Evolutionary conservation across 2,329 filamentous ascomycete genomes (phyloP).

Genomic region (Xylaria sp.): DNA sequence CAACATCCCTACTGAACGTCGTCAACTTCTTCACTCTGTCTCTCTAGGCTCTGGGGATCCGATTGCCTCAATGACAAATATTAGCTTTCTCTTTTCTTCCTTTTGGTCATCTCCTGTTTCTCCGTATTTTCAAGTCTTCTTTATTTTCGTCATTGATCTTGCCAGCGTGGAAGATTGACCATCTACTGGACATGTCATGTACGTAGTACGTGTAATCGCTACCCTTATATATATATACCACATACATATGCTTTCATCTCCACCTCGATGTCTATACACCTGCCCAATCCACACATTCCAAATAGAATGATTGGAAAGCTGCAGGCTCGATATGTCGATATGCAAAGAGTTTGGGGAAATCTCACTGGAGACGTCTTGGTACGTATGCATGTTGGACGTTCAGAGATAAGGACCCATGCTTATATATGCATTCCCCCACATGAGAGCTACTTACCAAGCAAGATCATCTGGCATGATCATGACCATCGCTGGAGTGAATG

Average conservation of each 20-base stretch:
- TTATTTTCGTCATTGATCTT: too few relatives aligned
- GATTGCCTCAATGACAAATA: too few relatives aligned
- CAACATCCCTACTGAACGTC: neutral
- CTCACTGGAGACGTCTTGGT: constrained; percentile 4
- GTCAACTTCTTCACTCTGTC: neutral
- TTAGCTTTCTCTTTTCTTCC: too few relatives aligned
- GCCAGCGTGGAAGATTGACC: too few relatives aligned
- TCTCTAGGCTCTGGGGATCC: too few relatives aligned
- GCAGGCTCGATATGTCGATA: neutral
- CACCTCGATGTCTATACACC: constrained; percentile 20
- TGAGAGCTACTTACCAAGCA: constrained; percentile 2
- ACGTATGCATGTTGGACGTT: constrained; percentile 11
- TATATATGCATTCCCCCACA: constrained; percentile 30
- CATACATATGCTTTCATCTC: neutral
- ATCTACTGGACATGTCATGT: too few relatives aligned
- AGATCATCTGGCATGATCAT: neutral
- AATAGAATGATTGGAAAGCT: constrained; percentile 4
- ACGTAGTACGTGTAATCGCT: neutral
- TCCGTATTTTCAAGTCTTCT: too few relatives aligned
- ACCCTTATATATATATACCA: too few relatives aligned
- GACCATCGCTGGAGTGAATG: neutral
- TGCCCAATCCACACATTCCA: constrained; percentile 20
- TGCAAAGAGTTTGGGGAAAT: neutral
- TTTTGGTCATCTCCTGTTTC: too few relatives aligned
- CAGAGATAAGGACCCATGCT: constrained; percentile 36